These are phyloP conservation scores for Pichia paraexigua DNA, from an alignment of 805 yeast genomes.

Conservation along the genomic window DNA sequence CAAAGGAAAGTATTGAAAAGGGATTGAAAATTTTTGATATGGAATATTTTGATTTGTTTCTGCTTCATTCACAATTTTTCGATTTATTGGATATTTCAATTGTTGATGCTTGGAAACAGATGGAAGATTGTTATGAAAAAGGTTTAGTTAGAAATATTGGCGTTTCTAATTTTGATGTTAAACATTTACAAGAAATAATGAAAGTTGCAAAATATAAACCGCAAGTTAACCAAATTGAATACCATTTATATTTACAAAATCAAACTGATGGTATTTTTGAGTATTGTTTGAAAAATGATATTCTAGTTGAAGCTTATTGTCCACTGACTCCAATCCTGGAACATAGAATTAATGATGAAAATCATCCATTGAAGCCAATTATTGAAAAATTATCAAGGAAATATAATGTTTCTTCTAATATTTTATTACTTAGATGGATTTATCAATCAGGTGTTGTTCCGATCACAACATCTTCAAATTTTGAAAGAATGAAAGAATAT, in stretches of 20 bases:
- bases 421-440: conserved; percentile 63
- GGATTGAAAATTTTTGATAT: conserved; percentile 41
- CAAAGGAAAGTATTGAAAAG: conserved; percentile 38
- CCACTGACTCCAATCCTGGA: conserved; percentile 59
- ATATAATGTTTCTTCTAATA: conserved; percentile 54
- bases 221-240: conserved; percentile 62
- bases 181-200: conserved; percentile 36
- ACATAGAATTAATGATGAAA: conserved; percentile 28
- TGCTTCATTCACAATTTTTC: conserved; percentile 55
- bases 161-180: conserved; percentile 52
- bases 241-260: conserved; percentile 55
- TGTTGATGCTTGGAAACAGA: conserved; percentile 43
- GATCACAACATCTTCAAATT: conserved; percentile 61
- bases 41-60: conserved; percentile 51
- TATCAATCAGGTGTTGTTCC: conserved; percentile 59
- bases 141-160: conserved; percentile 45
- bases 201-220: conserved; percentile 42
- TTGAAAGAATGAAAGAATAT: conserved; percentile 48
- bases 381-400: conserved; percentile 41
- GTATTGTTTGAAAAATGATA: conserved; percentile 41
- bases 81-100: conserved; percentile 35
- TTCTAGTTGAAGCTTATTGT: conserved; percentile 54
- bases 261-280: conserved; percentile 51
- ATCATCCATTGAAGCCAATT: conserved; percentile 33
- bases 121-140: conserved; percentile 34